These are phyloP conservation scores for Fusarium pininemorale DNA, from an alignment of 2,329 filamentous ascomycete genomes.

Conservation along the genomic window DNA sequence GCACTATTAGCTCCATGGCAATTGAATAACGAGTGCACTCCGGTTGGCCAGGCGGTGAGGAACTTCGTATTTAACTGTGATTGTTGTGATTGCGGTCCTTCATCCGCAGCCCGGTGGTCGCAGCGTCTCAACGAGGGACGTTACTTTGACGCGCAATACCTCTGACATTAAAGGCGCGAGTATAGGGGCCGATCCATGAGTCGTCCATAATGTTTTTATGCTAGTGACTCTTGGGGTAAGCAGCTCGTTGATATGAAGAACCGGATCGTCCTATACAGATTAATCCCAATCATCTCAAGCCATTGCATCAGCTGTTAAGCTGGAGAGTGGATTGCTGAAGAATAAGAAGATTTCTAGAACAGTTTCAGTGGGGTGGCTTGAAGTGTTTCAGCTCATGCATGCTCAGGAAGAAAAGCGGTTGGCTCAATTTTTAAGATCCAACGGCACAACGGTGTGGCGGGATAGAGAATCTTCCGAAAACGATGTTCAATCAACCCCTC, in stretches of 20 bases:
- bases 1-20: background rate
- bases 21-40: constrained; percentile 2
- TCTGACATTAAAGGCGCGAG: constrained; percentile 2
- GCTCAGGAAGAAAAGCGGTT: constrained; percentile 31
- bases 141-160: constrained; percentile 10
- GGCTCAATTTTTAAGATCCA: constrained; percentile 34
- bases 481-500: constrained; percentile 1
- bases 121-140: constrained; percentile 30
- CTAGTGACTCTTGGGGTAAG: background rate
- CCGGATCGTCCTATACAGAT: constrained; percentile 1
- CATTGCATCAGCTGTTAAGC: constrained; percentile 18
- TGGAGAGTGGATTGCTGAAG: constrained; percentile 26
- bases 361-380: constrained; percentile 32
- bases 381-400: constrained; percentile 38
- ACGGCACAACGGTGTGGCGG: constrained; percentile 32
- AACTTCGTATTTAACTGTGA: constrained; percentile 25
- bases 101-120: constrained; percentile 28
- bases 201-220: background rate
- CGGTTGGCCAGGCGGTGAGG: constrained; percentile 26
- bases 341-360: constrained; percentile 44
- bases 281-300: background rate
- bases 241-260: background rate
- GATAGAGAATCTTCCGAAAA: constrained; percentile 38
- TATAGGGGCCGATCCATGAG: constrained; percentile 1
- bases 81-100: constrained; percentile 26